A percentile compares a stretch with the other conserved stretches of the same genome.
Conservation (phyloP, 306 rosid genomes). For the Lathyrus sativus region DNA sequence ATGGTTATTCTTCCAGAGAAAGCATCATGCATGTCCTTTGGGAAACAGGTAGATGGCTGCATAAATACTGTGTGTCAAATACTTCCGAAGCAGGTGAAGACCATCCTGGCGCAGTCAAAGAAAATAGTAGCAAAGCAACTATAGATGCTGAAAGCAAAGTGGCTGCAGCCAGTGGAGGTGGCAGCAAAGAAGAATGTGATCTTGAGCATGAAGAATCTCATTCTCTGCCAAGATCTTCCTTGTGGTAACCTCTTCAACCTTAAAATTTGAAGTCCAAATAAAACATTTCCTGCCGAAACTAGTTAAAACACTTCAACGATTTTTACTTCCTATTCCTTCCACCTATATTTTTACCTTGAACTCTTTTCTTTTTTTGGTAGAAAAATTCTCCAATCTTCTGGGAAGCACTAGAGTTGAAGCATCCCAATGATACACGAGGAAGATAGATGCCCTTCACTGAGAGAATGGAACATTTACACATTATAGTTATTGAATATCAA, state of each 20-base stretch:
- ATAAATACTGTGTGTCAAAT: constrained; percentile 64
- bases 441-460: background rate
- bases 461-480: constrained; percentile 13
- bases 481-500: constrained; percentile 10
- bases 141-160: constrained; percentile 58
- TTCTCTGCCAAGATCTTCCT: constrained; percentile 63
- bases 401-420: constrained; percentile 35
- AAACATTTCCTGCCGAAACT: background rate
- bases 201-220: constrained; percentile 50
- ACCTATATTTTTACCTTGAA: constrained; percentile 13
- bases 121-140: constrained; percentile 45
- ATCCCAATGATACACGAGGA: constrained; percentile 18
- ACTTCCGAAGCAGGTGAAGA: constrained; percentile 48
- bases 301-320: constrained; percentile 8
- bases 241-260: constrained; percentile 67
- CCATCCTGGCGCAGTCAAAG: constrained; percentile 43
- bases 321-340: background rate
- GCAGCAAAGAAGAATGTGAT: constrained; percentile 59
- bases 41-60: constrained; percentile 99
- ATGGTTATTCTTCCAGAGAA: constrained; percentile 86
- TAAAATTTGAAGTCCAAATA: constrained; percentile 3
- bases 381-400: constrained; percentile 40
- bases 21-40: constrained; percentile 99
- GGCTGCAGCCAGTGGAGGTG: constrained; percentile 69
- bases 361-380: constrained; percentile 41